Evolutionary conservation across 2,329 filamentous ascomycete species (phyloP).

Genomic region (Fusarium cyanostomum): DNA sequence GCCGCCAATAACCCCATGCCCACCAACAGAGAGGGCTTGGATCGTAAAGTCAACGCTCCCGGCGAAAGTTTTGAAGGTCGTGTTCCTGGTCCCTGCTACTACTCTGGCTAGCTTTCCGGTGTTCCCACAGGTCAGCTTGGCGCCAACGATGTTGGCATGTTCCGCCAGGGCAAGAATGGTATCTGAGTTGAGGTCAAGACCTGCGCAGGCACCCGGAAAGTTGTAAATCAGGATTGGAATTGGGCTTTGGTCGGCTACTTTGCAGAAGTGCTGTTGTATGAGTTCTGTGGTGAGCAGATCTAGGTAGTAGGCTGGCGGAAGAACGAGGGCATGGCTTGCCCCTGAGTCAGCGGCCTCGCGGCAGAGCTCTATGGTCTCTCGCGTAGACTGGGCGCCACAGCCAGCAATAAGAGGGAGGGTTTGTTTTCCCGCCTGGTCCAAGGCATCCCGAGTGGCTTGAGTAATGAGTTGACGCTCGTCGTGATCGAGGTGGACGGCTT

Average conservation of each 20-base stretch:
- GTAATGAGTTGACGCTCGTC: conserved; percentile 72
- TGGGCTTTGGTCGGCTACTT: conserved; percentile 66
- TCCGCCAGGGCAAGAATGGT: conserved; percentile 62
- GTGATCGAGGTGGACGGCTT: conserved; percentile 74
- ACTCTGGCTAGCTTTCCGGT: conserved; percentile 66
- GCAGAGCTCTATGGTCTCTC: conserved; percentile 73
- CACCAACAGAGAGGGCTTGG: conserved; percentile 74
- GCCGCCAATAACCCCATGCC: conserved; percentile 76
- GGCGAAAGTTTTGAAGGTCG: conserved; percentile 72
- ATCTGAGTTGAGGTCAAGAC: conserved; percentile 67
- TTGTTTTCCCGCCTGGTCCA: conserved; percentile 64
- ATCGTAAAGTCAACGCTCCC: conserved; percentile 79
- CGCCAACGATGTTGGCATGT: conserved; percentile 68
- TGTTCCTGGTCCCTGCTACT: conserved; percentile 54
- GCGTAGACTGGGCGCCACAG: conserved; percentile 72
- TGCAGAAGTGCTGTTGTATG: conserved; percentile 68
- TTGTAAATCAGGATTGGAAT: conserved; percentile 72
- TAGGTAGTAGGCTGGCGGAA: conserved; percentile 76
- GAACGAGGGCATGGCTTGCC: conserved; percentile 72
- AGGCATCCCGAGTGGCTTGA: conserved; percentile 66
- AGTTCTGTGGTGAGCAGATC: conserved; percentile 65
- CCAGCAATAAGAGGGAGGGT: conserved; percentile 73
- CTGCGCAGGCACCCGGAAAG: conserved; percentile 66
- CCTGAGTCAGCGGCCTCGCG: conserved; percentile 70
- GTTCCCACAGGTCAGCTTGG: conserved; percentile 72